Base-by-base conservation (phyloP, 805 yeast species). In the Kazachstania martiniae region DNA sequence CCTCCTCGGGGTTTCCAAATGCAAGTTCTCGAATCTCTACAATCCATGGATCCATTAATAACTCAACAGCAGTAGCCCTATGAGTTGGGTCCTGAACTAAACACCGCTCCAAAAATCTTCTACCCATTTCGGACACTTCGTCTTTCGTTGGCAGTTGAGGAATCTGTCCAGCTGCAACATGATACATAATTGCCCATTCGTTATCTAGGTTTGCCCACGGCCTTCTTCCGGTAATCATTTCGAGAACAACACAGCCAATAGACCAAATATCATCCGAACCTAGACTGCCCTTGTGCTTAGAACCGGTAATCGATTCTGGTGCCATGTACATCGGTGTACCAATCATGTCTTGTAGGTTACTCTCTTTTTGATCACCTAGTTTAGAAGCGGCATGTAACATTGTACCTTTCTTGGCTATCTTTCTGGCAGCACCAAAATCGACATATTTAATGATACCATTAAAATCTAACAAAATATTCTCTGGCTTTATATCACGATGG, bases 321-420 rank as follows among this genome's bases (percentile, higher is more conserved):
- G 97, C 84, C 97, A 91, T 89, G 59, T 91, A 91, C 96, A 89
- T 91, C 10, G 97, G 97, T 0, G 98, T 91, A 28, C 98, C 98
- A 1, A 94, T 53, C 66, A 63, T 53, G 39, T 60, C 51, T 39
- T 62, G 44, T 5, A 41, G 29, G 16, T 33, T 34, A 22, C 16
- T 19, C 8, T 17, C 27, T 2, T 12, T 18, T 3, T 22, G 18
- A 4, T 29, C 18, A 4, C 9, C 27, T 15, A 12, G 3, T 16
- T 9, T n/a, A 5, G 26, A 17, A 9, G 26, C 6, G 13, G 14
- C 17, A 10, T n/a, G 18, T 5, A 32, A 8, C n/a, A 72, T 76
- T 4, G 77, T 58, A 5, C 62, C 57, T 28, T 59, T 71, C 32
- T 73, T 74, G 1, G 83, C 83, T 38, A 77, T 73, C 10, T 87